These are phyloP conservation scores for Starmerella bombi DNA, from an alignment of 805 yeast species.

Conservation along the genomic window DNA sequence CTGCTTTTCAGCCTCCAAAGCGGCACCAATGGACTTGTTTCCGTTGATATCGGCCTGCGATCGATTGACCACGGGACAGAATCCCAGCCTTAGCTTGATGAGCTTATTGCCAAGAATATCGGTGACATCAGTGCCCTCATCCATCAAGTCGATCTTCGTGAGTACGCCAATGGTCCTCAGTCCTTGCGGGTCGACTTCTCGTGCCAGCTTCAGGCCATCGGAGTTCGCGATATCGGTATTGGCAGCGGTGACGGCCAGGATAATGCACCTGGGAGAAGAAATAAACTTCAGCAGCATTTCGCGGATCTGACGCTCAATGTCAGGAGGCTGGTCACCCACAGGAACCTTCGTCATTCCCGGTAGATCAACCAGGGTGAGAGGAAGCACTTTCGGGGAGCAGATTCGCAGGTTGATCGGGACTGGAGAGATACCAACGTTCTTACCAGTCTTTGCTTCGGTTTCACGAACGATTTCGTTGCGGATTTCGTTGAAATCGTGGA, in stretches of 20 bases:
- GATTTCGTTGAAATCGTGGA: constrained; percentile 77
- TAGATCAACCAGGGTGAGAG: constrained; percentile 86
- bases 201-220: constrained; percentile 88
- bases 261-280: constrained; percentile 88
- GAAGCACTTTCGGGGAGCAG: constrained; percentile 84
- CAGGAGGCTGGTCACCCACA: constrained; percentile 97
- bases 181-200: constrained; percentile 97
- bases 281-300: constrained; percentile 88
- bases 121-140: constrained; percentile 91
- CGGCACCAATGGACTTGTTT: constrained; percentile 76
- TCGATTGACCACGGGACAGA: constrained; percentile 92
- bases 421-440: constrained; percentile 72
- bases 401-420: constrained; percentile 87
- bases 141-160: constrained; percentile 95
- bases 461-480: constrained; percentile 83
- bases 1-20: constrained; percentile 62
- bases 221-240: constrained; percentile 95
- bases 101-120: constrained; percentile 93
- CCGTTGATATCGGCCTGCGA: constrained; percentile 92
- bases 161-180: constrained; percentile 90
- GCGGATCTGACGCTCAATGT: constrained; percentile 86
- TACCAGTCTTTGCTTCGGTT: constrained; percentile 68
- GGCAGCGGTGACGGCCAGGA: constrained; percentile 88
- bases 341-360: constrained; percentile 98
- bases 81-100: constrained; percentile 87